Base-by-base conservation (phyloP, 2,329 filamentous ascomycete genomes). In the Ophiostoma perfectum region DNA sequence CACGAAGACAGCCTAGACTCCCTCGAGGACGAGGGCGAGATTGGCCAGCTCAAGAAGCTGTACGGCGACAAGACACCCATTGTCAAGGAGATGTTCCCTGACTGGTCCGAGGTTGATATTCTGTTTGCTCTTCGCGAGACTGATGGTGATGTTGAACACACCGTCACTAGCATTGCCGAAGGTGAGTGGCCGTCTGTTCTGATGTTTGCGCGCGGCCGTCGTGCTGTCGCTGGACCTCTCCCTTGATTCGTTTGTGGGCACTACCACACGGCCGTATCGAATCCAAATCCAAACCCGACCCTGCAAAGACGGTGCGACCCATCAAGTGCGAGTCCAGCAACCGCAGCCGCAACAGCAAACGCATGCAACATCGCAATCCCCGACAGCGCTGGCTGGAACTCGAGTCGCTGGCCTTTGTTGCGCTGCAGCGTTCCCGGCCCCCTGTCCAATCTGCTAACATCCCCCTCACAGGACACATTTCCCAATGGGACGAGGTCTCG, bases 21-120 rank as follows among this genome's bases (percentile, higher is more conserved):
- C 73, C 85, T 90, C 72, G 84, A 88, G 74, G 93, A 98, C 76
- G 90, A 96, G 78, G 91, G 92, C 78, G 93, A 97, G 47, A 86
- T 98, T 73, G 91, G 90, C 77, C 88, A 96, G 80, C 88, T 98
- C 77, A 96, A 96, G 86, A 93, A 92, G 83, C 88, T 91, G 78
- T 95, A 96, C 78, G 86, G 90, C 75, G 82, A 83, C 76, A 91
- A 94, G 81, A 86, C 97, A 74, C 83, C 84, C 71, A 88, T 89
- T 75, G 88, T 99, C 78, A 93, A 92, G 81, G 93, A 97, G 79
- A 89, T 98, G 82, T 97, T 97, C 82, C 88, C 92, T 70, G 90
- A 93, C 79, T 98, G 94, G 95, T 94, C 93, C 74, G 92, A 97
- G 76, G 92, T 93, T 78, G 94, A 98, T 78, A 87, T 98, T 72